A percentile compares a stretch with the other conserved stretches of the same genome.
phyloP scores from a whole-genome alignment of 805 yeast genomes.

The Spathaspora hagerdaliae region DNA sequence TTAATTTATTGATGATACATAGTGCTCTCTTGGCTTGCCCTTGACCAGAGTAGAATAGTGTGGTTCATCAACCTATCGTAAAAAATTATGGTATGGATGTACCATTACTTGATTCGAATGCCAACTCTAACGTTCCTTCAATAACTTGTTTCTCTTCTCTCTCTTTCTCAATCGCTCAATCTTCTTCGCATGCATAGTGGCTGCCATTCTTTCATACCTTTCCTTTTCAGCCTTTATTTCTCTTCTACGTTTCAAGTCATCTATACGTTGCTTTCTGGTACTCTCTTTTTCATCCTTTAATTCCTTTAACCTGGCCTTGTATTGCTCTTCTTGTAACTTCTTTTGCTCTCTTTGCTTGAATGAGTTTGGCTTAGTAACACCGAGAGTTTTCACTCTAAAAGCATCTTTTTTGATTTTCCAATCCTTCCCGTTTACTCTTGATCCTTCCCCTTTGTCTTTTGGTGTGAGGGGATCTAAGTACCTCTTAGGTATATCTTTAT shows the following conservation, averaged over 20 bases:
- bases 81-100: too few relatives aligned
- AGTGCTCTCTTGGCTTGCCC: too few relatives aligned
- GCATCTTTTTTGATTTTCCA: constrained; percentile 73
- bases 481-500: constrained; percentile 32
- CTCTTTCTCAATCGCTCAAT: constrained; percentile 85
- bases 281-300: constrained; percentile 75
- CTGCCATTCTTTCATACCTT: constrained; percentile 76
- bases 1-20: too few relatives aligned
- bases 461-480: constrained; percentile 30
- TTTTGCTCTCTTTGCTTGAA: constrained; percentile 70
- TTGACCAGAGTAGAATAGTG: too few relatives aligned
- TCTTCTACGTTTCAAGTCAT: constrained; percentile 64
- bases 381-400: constrained; percentile 58
- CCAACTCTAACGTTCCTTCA: constrained; percentile 69
- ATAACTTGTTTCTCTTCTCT: constrained; percentile 91
- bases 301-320: constrained; percentile 65
- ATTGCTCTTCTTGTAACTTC: constrained; percentile 59
- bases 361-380: constrained; percentile 46
- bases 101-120: not conserved
- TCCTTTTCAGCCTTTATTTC: constrained; percentile 85
- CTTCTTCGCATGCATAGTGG: constrained; percentile 87
- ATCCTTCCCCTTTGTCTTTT: constrained; percentile 42
- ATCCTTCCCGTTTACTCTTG: constrained; percentile 59
- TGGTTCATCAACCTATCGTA: too few relatives aligned
- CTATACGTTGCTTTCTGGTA: constrained; percentile 49